Percentiles rank a stretch among this genome's conserved stretches.
Conservation (phyloP, 768 basidiomycete genomes). For the Russula sp. region DNA sequence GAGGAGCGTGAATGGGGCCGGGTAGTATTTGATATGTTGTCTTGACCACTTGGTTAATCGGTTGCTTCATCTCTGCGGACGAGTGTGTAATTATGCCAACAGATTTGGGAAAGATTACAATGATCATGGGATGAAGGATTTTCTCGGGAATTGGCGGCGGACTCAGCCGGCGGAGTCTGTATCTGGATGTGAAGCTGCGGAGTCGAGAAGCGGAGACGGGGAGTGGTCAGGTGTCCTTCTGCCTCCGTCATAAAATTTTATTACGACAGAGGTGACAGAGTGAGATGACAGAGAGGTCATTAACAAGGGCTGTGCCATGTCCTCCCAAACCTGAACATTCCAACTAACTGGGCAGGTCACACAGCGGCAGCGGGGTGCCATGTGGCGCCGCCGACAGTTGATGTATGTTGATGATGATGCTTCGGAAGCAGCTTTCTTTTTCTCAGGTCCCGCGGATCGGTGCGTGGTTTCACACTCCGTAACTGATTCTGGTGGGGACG, state of each 20-base stretch:
- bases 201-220: neutral
- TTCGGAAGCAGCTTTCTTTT: neutral
- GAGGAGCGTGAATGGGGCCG: conserved; percentile 78
- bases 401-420: neutral
- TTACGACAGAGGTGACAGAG: neutral
- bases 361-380: neutral
- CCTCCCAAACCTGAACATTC: neutral
- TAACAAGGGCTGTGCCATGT: neutral
- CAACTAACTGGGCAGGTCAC: neutral
- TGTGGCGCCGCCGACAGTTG: conserved; percentile 5
- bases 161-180: neutral
- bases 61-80: neutral
- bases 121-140: neutral
- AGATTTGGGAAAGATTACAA: neutral
- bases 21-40: conserved; percentile 53
- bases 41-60: conserved; percentile 25
- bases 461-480: conserved; percentile 5
- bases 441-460: conserved; percentile 13
- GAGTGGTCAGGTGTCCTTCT: neutral
- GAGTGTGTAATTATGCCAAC: neutral
- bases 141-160: neutral
- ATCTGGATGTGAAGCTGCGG: neutral
- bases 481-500: neutral
- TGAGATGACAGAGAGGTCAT: no score
- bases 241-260: neutral